phyloP scores from a whole-genome alignment of 1,139 yeast genomes.

The Yamadazyma dendronema region DNA sequence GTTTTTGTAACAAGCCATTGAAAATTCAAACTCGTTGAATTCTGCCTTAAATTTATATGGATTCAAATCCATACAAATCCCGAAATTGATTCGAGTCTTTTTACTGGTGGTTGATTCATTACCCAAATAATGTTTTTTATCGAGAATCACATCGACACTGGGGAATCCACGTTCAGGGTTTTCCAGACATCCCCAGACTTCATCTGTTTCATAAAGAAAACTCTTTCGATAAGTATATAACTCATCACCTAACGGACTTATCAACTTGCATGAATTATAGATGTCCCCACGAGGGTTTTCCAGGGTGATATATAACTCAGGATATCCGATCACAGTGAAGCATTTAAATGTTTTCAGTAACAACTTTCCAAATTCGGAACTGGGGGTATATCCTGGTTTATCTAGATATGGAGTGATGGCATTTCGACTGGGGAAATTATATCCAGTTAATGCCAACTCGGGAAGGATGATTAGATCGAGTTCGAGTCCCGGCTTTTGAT shows the following conservation, averaged over 20 bases:
- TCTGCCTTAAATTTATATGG: conserved; percentile 85
- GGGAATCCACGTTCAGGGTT: conserved; percentile 55
- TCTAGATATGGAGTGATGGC: conserved; percentile 68
- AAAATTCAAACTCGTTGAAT: conserved; percentile 70
- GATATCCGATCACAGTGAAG: conserved; percentile 80
- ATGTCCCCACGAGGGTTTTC: conserved; percentile 23
- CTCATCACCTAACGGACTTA: conserved; percentile 56
- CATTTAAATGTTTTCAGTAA: conserved; percentile 54
- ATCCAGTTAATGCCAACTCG: conserved; percentile 85
- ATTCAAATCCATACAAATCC: conserved; percentile 95
- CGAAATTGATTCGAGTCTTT: conserved; percentile 49
- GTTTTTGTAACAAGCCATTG: conserved; percentile 49
- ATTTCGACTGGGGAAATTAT: conserved; percentile 53
- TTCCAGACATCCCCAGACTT: conserved; percentile 75
- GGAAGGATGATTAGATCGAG: conserved; percentile 74
- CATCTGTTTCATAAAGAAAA: conserved; percentile 77
- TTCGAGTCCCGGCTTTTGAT: conserved; percentile 2
- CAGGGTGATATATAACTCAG: conserved; percentile 44
- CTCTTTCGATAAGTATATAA: conserved; percentile 74
- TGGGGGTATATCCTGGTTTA: conserved; percentile 18
- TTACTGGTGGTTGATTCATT: not conserved
- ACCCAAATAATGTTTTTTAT: conserved; percentile 23
- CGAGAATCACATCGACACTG: conserved; percentile 36
- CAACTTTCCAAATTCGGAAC: conserved; percentile 56
- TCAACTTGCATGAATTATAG: conserved; percentile 73